Evolutionary conservation across 208 protist genomes (phyloP).

Genomic region (Phytomonas sp.): DNA sequence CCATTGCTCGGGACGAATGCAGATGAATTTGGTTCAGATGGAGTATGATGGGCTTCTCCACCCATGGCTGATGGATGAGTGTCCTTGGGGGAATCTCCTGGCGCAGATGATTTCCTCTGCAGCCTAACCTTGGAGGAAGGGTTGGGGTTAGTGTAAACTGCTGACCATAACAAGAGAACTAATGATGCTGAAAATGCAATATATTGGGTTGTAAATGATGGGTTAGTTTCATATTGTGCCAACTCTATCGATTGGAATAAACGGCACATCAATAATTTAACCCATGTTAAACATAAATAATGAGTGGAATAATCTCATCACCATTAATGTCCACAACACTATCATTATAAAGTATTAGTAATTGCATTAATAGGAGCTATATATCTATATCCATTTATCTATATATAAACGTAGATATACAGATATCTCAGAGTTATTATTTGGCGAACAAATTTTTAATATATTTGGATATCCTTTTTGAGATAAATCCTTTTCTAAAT

Average conservation of each 20-base stretch:
- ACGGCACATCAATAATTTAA: neutral
- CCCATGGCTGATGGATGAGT: constrained; percentile 45
- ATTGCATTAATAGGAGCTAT: no score
- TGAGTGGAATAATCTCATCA: neutral
- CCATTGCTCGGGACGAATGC: neutral
- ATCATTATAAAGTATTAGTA: no score
- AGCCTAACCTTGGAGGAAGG: neutral
- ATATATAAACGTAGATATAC: no score
- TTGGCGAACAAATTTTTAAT: no score
- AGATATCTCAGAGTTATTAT: no score
- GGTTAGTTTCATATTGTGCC: neutral
- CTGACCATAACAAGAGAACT: constrained; percentile 2
- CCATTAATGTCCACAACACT: no score
- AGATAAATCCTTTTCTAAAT: no score
- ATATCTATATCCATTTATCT: no score
- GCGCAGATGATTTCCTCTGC: constrained; percentile 4
- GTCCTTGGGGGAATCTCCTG: constrained; percentile 43
- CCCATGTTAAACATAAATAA: neutral
- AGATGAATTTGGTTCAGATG: constrained; percentile 51
- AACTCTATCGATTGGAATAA: neutral
- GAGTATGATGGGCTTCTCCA: constrained; percentile 47
- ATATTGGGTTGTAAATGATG: neutral
- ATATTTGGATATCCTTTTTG: no score
- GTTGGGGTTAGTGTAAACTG: no score
- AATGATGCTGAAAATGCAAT: neutral